Percentiles rank a stretch among this genome's conserved stretches.
phyloP scores from a whole-genome alignment of 2,329 filamentous ascomycete species.

The Aspergillus hiratsukae region DNA sequence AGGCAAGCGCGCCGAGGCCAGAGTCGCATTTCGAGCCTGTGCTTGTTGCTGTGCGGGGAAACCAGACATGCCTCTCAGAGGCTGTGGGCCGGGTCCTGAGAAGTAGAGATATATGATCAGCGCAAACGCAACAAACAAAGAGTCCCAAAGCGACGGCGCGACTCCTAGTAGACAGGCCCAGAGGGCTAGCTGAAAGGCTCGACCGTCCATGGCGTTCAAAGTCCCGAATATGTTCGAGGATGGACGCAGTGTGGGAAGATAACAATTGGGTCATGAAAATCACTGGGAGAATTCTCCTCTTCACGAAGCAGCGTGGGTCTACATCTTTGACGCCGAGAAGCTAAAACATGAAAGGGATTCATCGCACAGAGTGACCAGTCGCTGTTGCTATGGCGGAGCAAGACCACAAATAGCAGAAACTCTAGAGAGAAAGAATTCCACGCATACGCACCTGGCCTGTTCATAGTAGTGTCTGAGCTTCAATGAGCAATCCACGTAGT shows the following conservation, averaged over 20 bases:
- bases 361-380: neutral
- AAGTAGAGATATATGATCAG: slow-evolving; percentile 10
- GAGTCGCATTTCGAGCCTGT: slow-evolving; percentile 43
- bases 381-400: neutral
- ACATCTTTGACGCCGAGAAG: neutral
- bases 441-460: slow-evolving; percentile 46
- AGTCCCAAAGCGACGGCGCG: neutral
- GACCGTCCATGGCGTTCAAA: neutral
- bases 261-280: neutral
- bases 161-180: slow-evolving; percentile 2
- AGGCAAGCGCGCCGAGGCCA: slow-evolving; percentile 48
- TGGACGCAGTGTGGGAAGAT: neutral
- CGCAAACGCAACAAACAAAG: neutral
- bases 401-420: slow-evolving; percentile 19
- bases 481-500: slow-evolving; percentile 12
- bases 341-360: neutral
- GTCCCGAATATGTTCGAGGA: slow-evolving; percentile 2
- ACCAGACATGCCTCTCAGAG: slow-evolving; percentile 50
- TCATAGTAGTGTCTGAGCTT: slow-evolving; percentile 35
- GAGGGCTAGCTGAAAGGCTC: slow-evolving; percentile 4
- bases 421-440: slow-evolving; percentile 1
- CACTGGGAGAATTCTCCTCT: neutral
- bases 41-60: slow-evolving; percentile 51
- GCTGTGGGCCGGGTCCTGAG: slow-evolving; percentile 47
- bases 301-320: neutral